Percentiles rank a stretch among this genome's conserved stretches.
phyloP scores from a whole-genome alignment of 73 alveolate genomes.

The Paramecium biaurelia region DNA sequence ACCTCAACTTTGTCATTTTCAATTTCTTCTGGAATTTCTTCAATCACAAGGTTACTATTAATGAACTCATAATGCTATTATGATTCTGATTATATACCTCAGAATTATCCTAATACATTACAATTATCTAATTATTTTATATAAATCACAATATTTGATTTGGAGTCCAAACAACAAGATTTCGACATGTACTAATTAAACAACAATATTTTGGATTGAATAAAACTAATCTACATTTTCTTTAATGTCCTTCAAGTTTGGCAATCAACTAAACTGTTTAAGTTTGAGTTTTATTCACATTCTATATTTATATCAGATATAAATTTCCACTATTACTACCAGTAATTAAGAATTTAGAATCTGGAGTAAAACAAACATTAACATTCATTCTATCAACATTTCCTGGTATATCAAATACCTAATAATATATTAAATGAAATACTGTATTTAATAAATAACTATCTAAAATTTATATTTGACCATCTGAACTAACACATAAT shows the following conservation, averaged over 20 bases:
- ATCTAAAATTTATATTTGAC: background rate
- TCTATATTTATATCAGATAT: background rate
- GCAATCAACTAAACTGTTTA: background rate
- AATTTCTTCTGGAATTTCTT: background rate
- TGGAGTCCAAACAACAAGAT: constrained; percentile 3
- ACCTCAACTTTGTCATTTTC: background rate
- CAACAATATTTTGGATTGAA: background rate
- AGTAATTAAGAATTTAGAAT: background rate
- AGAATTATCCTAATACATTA: background rate
- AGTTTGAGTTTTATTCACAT: background rate
- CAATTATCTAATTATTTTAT: background rate
- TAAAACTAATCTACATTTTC: background rate
- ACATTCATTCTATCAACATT: background rate
- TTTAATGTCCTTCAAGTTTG: background rate
- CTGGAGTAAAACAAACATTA: constrained; percentile 8
- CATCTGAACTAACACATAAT: background rate
- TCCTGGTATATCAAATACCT: background rate
- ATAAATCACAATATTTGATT: background rate
- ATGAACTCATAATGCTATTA: background rate
- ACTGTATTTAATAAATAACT: background rate
- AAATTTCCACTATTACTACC: background rate
- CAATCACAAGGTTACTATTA: background rate
- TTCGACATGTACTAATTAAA: background rate
- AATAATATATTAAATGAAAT: background rate
- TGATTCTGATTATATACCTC: background rate